phyloP scores from a whole-genome alignment of 192 early-diverging fungal genomes.

The Dimargaris cristalligena region DNA sequence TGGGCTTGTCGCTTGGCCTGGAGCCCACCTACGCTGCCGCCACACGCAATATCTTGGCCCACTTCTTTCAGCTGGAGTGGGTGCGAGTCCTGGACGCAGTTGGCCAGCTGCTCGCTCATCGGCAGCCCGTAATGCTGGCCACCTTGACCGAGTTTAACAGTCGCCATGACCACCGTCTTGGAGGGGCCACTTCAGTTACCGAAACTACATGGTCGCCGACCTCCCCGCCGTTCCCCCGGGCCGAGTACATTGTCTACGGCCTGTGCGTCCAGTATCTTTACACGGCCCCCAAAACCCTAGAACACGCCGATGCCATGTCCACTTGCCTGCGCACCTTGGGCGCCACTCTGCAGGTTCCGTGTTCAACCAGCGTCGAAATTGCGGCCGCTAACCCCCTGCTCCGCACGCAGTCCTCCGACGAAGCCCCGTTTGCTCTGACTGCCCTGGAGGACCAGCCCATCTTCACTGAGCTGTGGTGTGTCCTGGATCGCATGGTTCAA shows the following conservation, averaged over 20 bases:
- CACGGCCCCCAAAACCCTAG: background rate
- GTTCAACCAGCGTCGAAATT: no score
- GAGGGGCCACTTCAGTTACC: no score
- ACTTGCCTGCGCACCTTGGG: constrained; percentile 1
- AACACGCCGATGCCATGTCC: background rate
- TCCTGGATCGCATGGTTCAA: constrained; percentile 9
- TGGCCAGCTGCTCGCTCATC: background rate
- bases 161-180: background rate
- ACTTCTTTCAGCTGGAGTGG: background rate
- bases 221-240: background rate
- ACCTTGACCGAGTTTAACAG: background rate
- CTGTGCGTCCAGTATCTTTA: constrained; percentile 10
- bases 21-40: constrained; percentile 6
- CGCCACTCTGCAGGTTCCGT: background rate
- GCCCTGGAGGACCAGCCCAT: background rate
- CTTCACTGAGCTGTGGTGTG: constrained; percentile 8
- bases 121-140: background rate
- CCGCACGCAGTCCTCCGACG: no score
- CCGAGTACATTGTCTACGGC: constrained; percentile 3
- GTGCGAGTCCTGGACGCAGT: background rate
- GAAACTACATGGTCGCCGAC: no score
- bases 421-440: background rate
- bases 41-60: constrained; percentile 6
- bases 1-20: constrained; percentile 4
- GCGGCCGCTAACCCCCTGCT: no score